Evolutionary conservation across 306 rosid genomes (phyloP), one percentile per base, ranked within the genome.

Genomic region (Leucaena leucocephala): DNA sequence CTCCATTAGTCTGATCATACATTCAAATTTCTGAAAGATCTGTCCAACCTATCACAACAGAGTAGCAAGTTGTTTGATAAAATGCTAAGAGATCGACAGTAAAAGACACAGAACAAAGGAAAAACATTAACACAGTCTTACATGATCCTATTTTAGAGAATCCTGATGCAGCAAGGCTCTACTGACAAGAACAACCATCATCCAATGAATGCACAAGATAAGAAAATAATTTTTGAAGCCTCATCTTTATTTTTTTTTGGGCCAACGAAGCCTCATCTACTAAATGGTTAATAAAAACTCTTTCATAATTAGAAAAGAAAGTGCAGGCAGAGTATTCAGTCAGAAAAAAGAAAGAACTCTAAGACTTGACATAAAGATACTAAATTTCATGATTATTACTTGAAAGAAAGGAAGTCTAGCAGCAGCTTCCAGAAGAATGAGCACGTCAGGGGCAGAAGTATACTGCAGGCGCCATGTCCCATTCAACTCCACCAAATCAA

Each of bases 381-480:
- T 55, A 36, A 14, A 70, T 22, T 49, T 63, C 42, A 44, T 61
- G 42, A 70, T 43, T 33, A 50, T 43, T 82, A 92, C 97, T 90
- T 94, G 97, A 78, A 94, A 89, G 90, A 94, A 94, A 73, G 97
- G 97, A 65, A 94, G 85, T 43, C 87, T 87, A 22, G 88, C 88
- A 65, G 98, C 97, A 66, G 98, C 97, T 86, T 94, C 86, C 40
- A 94, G 73, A 77, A 94, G 97, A 82, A 91, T 44, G 72, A 92
- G 95, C 81, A 94, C 97, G 86, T 94, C 98, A 61, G 97, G 81
- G 46, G 98, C 97, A 13, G 97, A 92, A 42, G 98, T 94, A 54
- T 91, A 94, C 69, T 92, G 95, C 33, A 94, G 86, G 57, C 98
- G 93, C 98, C 98, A 94, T 4, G 97, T 94, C 74, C 97, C 97